Base-by-base conservation (phyloP, 768 basidiomycete genomes). In the Chlorophyllum brunneum region DNA sequence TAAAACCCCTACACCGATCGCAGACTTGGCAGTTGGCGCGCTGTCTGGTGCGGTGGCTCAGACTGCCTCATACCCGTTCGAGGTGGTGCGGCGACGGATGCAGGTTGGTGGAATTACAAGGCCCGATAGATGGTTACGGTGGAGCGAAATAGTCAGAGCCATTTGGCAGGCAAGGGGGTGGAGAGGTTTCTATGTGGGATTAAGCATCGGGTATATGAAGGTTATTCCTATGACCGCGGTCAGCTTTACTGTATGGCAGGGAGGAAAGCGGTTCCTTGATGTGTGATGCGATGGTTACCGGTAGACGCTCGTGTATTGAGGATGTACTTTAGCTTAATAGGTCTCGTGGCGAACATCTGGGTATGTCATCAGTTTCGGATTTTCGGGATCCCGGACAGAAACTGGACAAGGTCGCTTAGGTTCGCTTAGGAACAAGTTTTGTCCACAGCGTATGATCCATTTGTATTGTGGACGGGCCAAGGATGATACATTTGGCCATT, bases 221-320 rank as follows among this genome's bases (percentile, higher is more conserved):
- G 83, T 95, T 36, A 81, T 97, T 53, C 95, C 95, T 10, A 95
- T 98, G 94, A 95, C 86, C 20, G 92, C 93, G 53, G 86, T 95
- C 51, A 90, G 88, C 66, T 95, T 86, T 61, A 77, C 91, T 8
- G 87, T 86, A n/a, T 97, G 94, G 94, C 88, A 94, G 65, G 73
- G 81, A 54, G 77, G 81, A 62, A 89, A 89, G 70, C 70, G 82
- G 40, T 43, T 85, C 20, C 67, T 77, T 40, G 62, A 70, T 61
- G 73, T 74, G 51, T 75, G 67, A 67, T 54, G 54, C 42, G 41
- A 16, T 27, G 27, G 29, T 30, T 30, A 22, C 9, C 24, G 5
- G 4, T 34, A 24, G 29, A 11, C 15, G 40, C 13, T 44, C 3
- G 9, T 15, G 18, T 49, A 26, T 38, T 16, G 13, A 48, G 43